A percentile compares a stretch with the other conserved stretches of the same genome.
Conservation (phyloP, 495 filamentous ascomycete genomes). For the Xylaria curta region DNA sequence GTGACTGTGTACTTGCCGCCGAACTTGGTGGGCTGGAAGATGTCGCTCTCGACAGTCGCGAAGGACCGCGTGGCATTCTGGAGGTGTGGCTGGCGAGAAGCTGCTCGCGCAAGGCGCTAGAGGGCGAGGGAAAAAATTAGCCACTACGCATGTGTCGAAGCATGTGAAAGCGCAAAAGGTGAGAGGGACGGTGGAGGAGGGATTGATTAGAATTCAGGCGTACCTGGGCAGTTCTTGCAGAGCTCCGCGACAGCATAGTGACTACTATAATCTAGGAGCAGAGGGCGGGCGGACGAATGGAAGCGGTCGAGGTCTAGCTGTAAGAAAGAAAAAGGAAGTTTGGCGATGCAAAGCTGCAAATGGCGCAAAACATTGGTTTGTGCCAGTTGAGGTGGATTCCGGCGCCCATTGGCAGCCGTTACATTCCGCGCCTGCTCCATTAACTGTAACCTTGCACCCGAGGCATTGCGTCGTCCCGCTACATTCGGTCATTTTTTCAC, state of each 20-base stretch:
- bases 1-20: slow-evolving; percentile 99
- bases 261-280: slow-evolving; percentile 6
- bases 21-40: slow-evolving; percentile 99
- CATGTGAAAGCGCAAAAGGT: slow-evolving; percentile 37
- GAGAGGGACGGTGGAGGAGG: slow-evolving; percentile 27
- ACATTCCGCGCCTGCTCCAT: slow-evolving; percentile 39
- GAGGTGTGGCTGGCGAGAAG: slow-evolving; percentile 54
- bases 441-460: slow-evolving; percentile 17
- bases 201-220: slow-evolving; percentile 21
- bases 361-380: slow-evolving; percentile 39
- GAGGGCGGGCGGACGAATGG: slow-evolving; percentile 23
- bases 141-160: slow-evolving; percentile 34
- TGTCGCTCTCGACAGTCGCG: slow-evolving; percentile 83
- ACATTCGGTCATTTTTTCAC: background rate
- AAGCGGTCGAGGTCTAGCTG: slow-evolving; percentile 12
- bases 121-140: slow-evolving; percentile 27
- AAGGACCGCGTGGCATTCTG: slow-evolving; percentile 56
- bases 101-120: slow-evolving; percentile 64
- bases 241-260: slow-evolving; percentile 67
- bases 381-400: slow-evolving; percentile 24
- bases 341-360: slow-evolving; percentile 34
- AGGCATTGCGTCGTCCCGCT: slow-evolving; percentile 11
- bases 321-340: slow-evolving; percentile 27
- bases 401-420: slow-evolving; percentile 32
- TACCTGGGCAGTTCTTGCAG: slow-evolving; percentile 57